Evolutionary conservation across 441 rosid genomes (phyloP), one percentile per base, ranked within the genome.

Genomic region (Populus hybrid): DNA sequence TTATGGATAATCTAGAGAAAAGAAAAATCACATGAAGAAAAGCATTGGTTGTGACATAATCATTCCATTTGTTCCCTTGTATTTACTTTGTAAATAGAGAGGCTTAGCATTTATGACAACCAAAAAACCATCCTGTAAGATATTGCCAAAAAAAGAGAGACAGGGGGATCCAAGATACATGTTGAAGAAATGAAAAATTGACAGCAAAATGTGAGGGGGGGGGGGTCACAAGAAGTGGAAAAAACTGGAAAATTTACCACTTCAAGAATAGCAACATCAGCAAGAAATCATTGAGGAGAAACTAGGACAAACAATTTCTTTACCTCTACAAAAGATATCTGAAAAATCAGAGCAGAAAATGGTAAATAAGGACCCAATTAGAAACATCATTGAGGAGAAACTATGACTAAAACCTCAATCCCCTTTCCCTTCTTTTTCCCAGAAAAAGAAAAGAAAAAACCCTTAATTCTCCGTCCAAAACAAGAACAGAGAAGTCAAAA

Each of bases 231-330:
- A 24, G 14, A 45, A 59, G 61, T 76, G 5, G 74, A 72, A 68
- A 74, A 68, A 74, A 75, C 84, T 77, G 76, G 71, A 77, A 76
- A 76, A 28, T 12, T 74, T 69, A 38, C 65, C 75, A 42, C 50
- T 69, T 64, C 68, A 74, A 33, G 80, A 74, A 66, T 14, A 83
- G 66, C 75, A 72, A 66, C 66, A 76, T 42, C 64, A 74, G 68
- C 76, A 50, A 40, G 56, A 74, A 59, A 71, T 23, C 23, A 23
- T 23, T 23, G 23, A 23, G 23, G 23, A 23, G 23, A 23, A 23
- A 23, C 23, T 23, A 23, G 23, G 23, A 23, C 23, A 23, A 23
- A 23, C 23, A 20, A 31, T 28, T 4, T 28, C 3, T 18, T 8
- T 24, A 33, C 7, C 35, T 66, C 61, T 12, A 45, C 21, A 18